Conservation (phyloP, 495 filamentous ascomycete species). For the Penicillium malachiteum region DNA sequence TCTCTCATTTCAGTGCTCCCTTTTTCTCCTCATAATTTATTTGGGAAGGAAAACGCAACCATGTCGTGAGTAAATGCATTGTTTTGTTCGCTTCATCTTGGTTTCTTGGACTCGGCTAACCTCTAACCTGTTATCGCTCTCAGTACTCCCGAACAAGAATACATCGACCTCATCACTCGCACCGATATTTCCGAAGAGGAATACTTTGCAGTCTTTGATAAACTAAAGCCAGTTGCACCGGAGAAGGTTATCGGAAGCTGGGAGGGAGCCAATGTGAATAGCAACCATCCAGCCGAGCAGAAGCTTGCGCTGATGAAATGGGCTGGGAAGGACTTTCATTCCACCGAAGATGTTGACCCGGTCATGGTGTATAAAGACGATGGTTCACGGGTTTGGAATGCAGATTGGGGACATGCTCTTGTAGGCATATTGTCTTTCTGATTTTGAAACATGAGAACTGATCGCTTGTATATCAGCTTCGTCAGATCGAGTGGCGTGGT, state of each 20-base stretch:
- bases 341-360: slow-evolving; percentile 29
- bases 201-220: slow-evolving; percentile 12
- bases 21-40: not conserved
- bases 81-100: not conserved
- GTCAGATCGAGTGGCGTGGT: slow-evolving; percentile 26
- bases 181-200: slow-evolving; percentile 10
- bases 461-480: slow-evolving; percentile 9
- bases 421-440: slow-evolving; percentile 8
- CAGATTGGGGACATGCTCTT: slow-evolving; percentile 17
- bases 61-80: slow-evolving; percentile 1
- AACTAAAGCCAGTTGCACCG: slow-evolving; percentile 13
- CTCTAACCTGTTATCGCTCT: not conserved
- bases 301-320: slow-evolving; percentile 18
- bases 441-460: not conserved
- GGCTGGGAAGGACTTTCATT: slow-evolving; percentile 29
- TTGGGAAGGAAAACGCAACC: not conserved
- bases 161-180: slow-evolving; percentile 9
- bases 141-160: slow-evolving; percentile 18
- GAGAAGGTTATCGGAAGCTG: slow-evolving; percentile 21
- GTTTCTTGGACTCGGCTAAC: not conserved
- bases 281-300: slow-evolving; percentile 21
- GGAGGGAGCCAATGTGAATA: slow-evolving; percentile 27
- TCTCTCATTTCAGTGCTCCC: not conserved
- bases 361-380: slow-evolving; percentile 22
- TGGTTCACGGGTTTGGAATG: slow-evolving; percentile 11